These are phyloP conservation scores for Vigna angularis DNA, from an alignment of 306 rosid genomes.

Conservation along the genomic window DNA sequence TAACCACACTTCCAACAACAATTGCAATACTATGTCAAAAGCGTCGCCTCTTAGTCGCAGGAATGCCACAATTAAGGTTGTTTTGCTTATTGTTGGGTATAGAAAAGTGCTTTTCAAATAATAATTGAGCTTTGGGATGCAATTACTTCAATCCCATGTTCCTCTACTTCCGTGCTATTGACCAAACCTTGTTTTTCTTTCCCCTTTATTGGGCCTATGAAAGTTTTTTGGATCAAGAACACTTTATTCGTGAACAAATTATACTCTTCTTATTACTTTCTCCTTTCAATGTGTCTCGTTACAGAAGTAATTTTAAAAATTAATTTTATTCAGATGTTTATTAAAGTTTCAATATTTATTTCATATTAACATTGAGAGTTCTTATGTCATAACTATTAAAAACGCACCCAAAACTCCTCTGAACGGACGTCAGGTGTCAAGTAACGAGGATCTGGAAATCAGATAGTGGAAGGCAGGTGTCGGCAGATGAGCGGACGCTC, in stretches of 20 bases:
- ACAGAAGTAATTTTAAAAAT: too few relatives aligned
- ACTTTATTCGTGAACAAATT: neutral
- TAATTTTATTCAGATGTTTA: too few relatives aligned
- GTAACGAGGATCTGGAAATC: too few relatives aligned
- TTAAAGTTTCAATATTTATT: too few relatives aligned
- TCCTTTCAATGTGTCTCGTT: too few relatives aligned
- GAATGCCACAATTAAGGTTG: neutral
- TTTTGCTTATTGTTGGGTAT: constrained; percentile 11
- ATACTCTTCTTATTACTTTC: neutral
- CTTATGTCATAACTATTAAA: too few relatives aligned
- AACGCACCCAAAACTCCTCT: too few relatives aligned
- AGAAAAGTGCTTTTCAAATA: neutral
- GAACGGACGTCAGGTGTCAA: too few relatives aligned
- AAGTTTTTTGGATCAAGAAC: constrained; percentile 24
- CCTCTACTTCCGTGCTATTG: constrained; percentile 22
- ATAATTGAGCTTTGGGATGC: constrained; percentile 5
- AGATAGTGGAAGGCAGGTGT: too few relatives aligned
- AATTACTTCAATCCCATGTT: neutral
- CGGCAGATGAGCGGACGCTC: too few relatives aligned
- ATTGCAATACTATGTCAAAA: constrained; percentile 9
- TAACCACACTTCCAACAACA: constrained; percentile 5
- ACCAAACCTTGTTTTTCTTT: constrained; percentile 15
- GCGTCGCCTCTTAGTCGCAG: neutral
- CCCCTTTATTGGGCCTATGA: constrained; percentile 37
- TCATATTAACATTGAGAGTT: too few relatives aligned